Percentiles rank a stretch among this genome's conserved stretches.
Conservation (phyloP, 2,329 filamentous ascomycete species). For the Botrytis deweyae region DNA sequence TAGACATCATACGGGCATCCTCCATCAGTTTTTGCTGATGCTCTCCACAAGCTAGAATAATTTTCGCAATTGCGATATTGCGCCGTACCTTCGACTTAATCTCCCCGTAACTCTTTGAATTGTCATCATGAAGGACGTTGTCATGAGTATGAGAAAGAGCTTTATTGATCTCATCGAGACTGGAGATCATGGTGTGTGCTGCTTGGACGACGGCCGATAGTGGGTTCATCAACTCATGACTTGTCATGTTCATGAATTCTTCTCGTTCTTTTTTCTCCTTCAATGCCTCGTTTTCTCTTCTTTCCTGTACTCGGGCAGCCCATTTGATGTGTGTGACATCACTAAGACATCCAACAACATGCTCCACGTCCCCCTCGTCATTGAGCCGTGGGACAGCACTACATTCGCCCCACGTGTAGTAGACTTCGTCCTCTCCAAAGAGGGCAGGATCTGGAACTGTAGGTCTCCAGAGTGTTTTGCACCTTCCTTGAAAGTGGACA, state of each 20-base stretch:
- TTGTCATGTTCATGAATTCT: slow-evolving; percentile 74
- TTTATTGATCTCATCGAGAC: slow-evolving; percentile 75
- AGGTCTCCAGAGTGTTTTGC: slow-evolving; percentile 9
- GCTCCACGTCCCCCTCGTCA: slow-evolving; percentile 26
- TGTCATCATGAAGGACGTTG: slow-evolving; percentile 18
- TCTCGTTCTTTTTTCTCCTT: slow-evolving; percentile 67
- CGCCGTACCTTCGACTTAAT: not conserved
- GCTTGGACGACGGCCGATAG: slow-evolving; percentile 44
- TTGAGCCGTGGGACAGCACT: not conserved
- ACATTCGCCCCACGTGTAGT: not conserved
- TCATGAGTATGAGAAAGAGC: slow-evolving; percentile 20
- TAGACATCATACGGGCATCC: not conserved
- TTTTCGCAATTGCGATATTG: not conserved
- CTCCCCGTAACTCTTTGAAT: not conserved
- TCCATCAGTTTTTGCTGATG: not conserved
- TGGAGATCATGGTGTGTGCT: slow-evolving; percentile 68
- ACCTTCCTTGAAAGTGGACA: not conserved
- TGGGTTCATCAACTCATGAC: slow-evolving; percentile 30
- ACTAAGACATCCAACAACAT: slow-evolving; percentile 30
- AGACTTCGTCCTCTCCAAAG: not conserved
- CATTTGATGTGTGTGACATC: slow-evolving; percentile 21
- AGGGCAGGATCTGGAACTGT: not conserved
- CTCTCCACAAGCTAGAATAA: not conserved
- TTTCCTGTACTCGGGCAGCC: slow-evolving; percentile 23
- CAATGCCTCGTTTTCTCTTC: slow-evolving; percentile 50